Evolutionary conservation across 208 protist species (phyloP).

Genomic region (Leishmania arabica): DNA sequence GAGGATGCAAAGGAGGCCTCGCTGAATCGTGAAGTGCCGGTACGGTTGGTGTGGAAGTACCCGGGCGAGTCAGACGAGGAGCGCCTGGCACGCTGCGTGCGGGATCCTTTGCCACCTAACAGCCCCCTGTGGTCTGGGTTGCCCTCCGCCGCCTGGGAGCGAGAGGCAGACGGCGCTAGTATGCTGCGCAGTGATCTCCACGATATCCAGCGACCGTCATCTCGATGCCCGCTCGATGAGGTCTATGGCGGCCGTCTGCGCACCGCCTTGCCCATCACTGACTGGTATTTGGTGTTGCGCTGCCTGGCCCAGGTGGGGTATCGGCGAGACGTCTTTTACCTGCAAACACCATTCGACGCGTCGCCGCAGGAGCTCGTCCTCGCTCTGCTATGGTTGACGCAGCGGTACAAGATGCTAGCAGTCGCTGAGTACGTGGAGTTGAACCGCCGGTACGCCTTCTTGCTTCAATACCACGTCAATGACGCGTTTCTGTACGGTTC

Average conservation of each 20-base stretch:
- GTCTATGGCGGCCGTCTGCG: conserved; percentile 21
- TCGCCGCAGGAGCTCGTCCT: conserved; percentile 70
- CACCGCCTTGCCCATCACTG: conserved; percentile 27
- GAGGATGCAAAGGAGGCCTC: not conserved
- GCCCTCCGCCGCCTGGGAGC: not conserved
- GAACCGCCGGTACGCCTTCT: conserved; percentile 47
- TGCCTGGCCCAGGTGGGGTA: conserved; percentile 69
- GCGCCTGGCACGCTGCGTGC: conserved; percentile 17
- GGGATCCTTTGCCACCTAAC: conserved; percentile 14
- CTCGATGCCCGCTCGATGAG: not conserved
- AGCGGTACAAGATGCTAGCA: conserved; percentile 60
- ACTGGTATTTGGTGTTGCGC: conserved; percentile 61
- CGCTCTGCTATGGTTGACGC: conserved; percentile 79
- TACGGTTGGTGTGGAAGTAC: conserved; percentile 22
- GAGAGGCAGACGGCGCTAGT: not conserved
- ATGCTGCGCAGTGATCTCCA: not conserved
- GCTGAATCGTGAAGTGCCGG: conserved; percentile 12
- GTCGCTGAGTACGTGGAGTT: conserved; percentile 75
- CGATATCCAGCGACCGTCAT: not conserved
- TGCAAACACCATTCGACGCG: conserved; percentile 51
- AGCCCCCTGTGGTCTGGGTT: conserved; percentile 11
- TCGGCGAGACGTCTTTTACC: conserved; percentile 59
- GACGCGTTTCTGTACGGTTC: conserved; percentile 6
- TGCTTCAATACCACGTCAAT: conserved; percentile 40
- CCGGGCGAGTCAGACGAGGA: conserved; percentile 18